Evolutionary conservation across 768 basidiomycete species (phyloP).

Genomic region (Amanita inopinata): DNA sequence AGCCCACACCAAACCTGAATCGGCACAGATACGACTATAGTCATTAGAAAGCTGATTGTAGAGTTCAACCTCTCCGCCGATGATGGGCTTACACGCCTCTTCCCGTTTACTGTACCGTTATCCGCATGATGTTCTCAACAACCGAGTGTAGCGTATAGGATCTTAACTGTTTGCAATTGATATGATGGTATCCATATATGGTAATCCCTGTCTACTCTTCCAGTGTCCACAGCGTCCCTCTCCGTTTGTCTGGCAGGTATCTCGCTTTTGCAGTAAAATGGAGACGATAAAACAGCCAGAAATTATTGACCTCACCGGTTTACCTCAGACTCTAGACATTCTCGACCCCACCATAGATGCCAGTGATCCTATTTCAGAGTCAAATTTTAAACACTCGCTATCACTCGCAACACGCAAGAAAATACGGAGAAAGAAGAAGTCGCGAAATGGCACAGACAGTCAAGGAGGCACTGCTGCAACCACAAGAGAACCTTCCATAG

Average conservation of each 20-base stretch:
- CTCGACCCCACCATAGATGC: constrained; percentile 6
- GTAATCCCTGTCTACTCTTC: no score
- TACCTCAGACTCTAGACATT: background rate
- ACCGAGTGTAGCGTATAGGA: no score
- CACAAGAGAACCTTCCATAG: background rate
- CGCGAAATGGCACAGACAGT: background rate
- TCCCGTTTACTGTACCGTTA: background rate
- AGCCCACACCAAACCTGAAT: background rate
- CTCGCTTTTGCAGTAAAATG: background rate
- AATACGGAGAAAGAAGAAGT: constrained; percentile 5
- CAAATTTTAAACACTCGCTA: background rate
- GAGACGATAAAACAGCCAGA: constrained; percentile 11
- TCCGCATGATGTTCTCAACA: no score
- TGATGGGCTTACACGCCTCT: no score
- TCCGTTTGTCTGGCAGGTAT: background rate
- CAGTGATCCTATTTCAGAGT: constrained; percentile 1
- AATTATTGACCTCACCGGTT: constrained; percentile 26
- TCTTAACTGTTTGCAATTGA: no score
- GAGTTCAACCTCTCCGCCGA: constrained; percentile 4
- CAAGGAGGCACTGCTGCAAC: background rate
- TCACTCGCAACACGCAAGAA: background rate
- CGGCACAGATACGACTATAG: constrained; percentile 31
- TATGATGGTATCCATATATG: no score
- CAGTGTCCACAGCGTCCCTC: no score
- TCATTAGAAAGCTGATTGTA: constrained; percentile 19